These are phyloP conservation scores for Pyrenopolyporus hunteri DNA, from an alignment of 495 filamentous ascomycete species.

Conservation along the genomic window DNA sequence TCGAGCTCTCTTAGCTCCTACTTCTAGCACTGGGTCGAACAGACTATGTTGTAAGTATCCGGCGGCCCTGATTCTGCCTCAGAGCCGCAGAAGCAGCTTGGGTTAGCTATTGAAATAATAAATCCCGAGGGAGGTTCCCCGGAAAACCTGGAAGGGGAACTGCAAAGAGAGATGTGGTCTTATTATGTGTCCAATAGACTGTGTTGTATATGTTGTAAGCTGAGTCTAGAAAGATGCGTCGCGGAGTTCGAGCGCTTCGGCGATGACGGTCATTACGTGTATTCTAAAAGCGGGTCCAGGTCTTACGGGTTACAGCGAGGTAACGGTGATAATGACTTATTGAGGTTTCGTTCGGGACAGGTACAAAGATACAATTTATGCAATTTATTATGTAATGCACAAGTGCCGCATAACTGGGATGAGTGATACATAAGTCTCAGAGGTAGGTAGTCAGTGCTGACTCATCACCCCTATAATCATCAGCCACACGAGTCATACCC, in stretches of 20 bases:
- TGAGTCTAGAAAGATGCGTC: conserved; percentile 14
- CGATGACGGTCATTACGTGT: conserved; percentile 35
- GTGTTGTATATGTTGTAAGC: conserved; percentile 21
- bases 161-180: background rate
- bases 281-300: conserved; percentile 15
- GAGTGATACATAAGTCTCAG: too few relatives aligned
- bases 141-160: background rate
- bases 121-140: background rate
- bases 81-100: conserved; percentile 33
- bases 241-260: background rate
- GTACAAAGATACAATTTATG: too few relatives aligned
- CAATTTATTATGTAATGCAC: too few relatives aligned
- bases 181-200: conserved; percentile 18
- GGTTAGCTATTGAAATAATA: conserved; percentile 3
- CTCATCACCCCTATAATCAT: too few relatives aligned
- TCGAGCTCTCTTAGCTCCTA: conserved; percentile 21
- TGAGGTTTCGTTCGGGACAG: too few relatives aligned
- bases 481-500: too few relatives aligned
- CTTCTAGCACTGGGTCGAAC: background rate
- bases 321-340: background rate
- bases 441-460: too few relatives aligned
- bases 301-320: background rate
- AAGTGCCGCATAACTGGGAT: too few relatives aligned
- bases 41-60: conserved; percentile 9
- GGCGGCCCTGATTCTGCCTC: conserved; percentile 34